phyloP scores from a whole-genome alignment of 2,329 filamentous ascomycete genomes.

The Fusarium graminum region DNA sequence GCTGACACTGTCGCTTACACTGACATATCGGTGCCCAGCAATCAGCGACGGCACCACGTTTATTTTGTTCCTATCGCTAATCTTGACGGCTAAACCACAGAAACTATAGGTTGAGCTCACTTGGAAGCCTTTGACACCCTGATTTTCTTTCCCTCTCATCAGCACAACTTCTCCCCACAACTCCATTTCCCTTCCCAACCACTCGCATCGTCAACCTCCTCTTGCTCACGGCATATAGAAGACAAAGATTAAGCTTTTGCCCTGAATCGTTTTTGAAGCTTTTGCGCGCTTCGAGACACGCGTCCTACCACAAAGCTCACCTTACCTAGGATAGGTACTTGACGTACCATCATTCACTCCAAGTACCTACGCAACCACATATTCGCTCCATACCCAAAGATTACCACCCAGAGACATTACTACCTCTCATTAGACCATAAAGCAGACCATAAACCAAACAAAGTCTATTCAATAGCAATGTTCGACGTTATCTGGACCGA shows the following conservation, averaged over 20 bases:
- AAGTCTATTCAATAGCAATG: slow-evolving; percentile 56
- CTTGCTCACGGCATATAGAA: slow-evolving; percentile 4
- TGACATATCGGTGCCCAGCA: slow-evolving; percentile 20
- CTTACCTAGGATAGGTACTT: background rate
- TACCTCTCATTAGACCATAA: background rate
- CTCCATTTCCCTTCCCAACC: background rate
- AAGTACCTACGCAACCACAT: background rate
- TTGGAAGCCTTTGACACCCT: background rate
- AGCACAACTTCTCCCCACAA: slow-evolving; percentile 2
- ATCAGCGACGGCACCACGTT: slow-evolving; percentile 2
- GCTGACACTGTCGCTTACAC: background rate
- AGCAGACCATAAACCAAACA: background rate
- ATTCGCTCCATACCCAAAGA: background rate
- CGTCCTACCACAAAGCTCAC: background rate
- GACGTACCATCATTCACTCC: slow-evolving; percentile 7
- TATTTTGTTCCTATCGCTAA: background rate
- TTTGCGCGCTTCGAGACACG: background rate
- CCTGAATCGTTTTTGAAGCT: slow-evolving; percentile 1
- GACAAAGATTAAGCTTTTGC: slow-evolving; percentile 8
- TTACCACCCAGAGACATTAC: background rate
- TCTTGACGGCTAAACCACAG: too few species aligned
- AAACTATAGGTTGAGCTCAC: background rate
- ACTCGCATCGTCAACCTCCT: background rate
- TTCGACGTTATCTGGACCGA: slow-evolving; percentile 72
- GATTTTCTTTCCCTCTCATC: background rate